Conservation (phyloP, 148 eudicot species). For the Chenopodium quinoa region DNA sequence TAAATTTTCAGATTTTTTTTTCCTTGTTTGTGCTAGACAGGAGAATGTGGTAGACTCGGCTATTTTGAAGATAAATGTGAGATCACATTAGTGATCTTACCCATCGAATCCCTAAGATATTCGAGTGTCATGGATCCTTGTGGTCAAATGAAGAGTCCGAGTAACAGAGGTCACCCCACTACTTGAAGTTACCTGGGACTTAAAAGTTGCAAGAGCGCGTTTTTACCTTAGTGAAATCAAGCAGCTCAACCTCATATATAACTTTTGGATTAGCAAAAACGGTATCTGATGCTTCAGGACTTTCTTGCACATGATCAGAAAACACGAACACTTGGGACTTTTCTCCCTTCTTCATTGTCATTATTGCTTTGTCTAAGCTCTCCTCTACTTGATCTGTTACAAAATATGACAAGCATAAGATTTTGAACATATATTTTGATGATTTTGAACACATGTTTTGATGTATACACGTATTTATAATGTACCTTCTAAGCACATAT, state of each 20-base stretch:
- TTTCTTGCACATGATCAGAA: constrained; percentile 11
- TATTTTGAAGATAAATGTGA: not conserved
- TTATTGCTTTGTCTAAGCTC: constrained; percentile 37
- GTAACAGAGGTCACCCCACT: not conserved
- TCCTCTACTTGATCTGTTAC: constrained; percentile 35
- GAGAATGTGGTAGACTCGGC: not conserved
- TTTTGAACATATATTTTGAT: not conserved
- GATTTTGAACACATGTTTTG: not conserved
- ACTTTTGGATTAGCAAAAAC: constrained; percentile 10
- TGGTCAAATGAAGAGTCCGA: not conserved
- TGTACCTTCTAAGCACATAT: constrained; percentile 38
- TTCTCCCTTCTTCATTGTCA: constrained; percentile 45
- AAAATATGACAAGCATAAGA: not conserved
- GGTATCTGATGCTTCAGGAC: constrained; percentile 6
- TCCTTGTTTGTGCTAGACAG: not conserved
- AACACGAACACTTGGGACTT: constrained; percentile 30
- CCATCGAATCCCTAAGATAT: too few relatives aligned
- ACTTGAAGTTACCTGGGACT: not conserved
- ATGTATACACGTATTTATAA: not conserved
- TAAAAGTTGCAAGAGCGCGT: not conserved
- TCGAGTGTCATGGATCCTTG: not conserved
- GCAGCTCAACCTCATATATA: constrained; percentile 34
- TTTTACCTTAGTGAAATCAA: constrained; percentile 40
- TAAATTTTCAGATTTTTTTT: too few relatives aligned
- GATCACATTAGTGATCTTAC: not conserved